Evolutionary conservation across 2,329 filamentous ascomycete species (phyloP), one percentile per base, ranked within the genome.

Genomic region (Byssoonygena ceratinophila): DNA sequence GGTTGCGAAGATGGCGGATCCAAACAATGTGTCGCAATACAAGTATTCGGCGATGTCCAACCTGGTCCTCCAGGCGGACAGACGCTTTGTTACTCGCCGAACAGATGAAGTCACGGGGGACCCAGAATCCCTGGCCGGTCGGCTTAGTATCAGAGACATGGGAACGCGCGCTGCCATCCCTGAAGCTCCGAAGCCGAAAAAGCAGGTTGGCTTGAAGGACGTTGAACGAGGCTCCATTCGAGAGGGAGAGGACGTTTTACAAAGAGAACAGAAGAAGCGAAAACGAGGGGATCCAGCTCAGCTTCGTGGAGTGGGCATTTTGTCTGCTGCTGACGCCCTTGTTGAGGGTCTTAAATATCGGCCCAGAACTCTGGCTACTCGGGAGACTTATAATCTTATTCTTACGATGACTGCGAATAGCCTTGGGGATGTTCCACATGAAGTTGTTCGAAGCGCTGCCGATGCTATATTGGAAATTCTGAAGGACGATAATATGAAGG

Each of bases 21-120:
- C 75, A 59, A 76, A 79, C 64, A 74, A 92, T 84, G 86, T 94
- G 65, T 90, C 88, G 71, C 90, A 95, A 74, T 96, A 94, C 80
- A 96, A 96, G 74, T 95, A 96, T 81, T 89, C 89, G 82, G 89
- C 87, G 71, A 97, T 98, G 92, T 98, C 92, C 75, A 98, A 98
- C 82, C 85, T 98, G 88, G 92, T 98, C 68, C 87, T 98, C 81
- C 92, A 98, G 86, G 90, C 89, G 75, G 92, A 98, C 76, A 85
- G 90, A 74, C 85, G 92, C 63, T 97, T 98, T 68, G 85, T 94
- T 63, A 88, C 88, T 59, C 83, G 92, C 68, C 83, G 89, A 64
- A 89, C 84, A 62, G 91, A 98, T 72, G 94, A 98, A 74, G 84
- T 88, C 58, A 97, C 91, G 48, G 92, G 92, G 63, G 92, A 98